Base-by-base conservation (phyloP, 2,329 filamentous ascomycete species). In the Setomelanomma holmii region DNA sequence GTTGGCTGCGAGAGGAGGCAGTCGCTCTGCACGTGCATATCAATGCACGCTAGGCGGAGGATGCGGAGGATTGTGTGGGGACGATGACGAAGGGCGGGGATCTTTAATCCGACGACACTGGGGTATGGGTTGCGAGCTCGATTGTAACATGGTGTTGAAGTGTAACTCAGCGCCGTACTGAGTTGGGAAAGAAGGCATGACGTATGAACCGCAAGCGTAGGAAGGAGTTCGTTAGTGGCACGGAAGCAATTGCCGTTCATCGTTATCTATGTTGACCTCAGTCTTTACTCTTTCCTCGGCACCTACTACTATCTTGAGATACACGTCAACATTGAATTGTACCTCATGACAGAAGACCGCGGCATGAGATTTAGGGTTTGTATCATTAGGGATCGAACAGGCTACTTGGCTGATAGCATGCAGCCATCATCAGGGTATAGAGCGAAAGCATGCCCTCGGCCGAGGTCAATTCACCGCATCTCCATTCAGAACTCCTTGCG, bases 21-120 rank as follows among this genome's bases (percentile, higher is more conserved):
- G n/a, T n/a, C n/a, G n/a, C n/a, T 30, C 27, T 10, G 27, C 27
- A 30, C 27, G 27, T 30, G 27, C 19, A 14, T 40, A 19, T 20
- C 16, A 20, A 40, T 40, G 14, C 36, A 40, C 30, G 40, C 35
- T 45, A 40, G 41, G 12, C 27, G 5, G 27, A 30, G 36, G 19
- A 19, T 40, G 12, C 27, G 5, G 27, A 30, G 36, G 19, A 19
- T 40, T 21, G 30, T 53, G 53, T 43, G 49, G 45, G 17, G 45
- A 30, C 48, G n/a, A 38, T 53, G 49, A 56, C 50, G 55, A 47
- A 35, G 43, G 40, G 43, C 39, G 49, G 45, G 45, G 30, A 44
- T 24, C 33, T 43, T 30, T 48, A 53, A 40, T 40, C 19, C n/a
- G 40, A 53, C 49, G 30, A 40, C 45, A 30, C 14, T 14, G 27